These are phyloP conservation scores for Penicillium coprophilum DNA, from an alignment of 495 filamentous ascomycete genomes.

Conservation along the genomic window DNA sequence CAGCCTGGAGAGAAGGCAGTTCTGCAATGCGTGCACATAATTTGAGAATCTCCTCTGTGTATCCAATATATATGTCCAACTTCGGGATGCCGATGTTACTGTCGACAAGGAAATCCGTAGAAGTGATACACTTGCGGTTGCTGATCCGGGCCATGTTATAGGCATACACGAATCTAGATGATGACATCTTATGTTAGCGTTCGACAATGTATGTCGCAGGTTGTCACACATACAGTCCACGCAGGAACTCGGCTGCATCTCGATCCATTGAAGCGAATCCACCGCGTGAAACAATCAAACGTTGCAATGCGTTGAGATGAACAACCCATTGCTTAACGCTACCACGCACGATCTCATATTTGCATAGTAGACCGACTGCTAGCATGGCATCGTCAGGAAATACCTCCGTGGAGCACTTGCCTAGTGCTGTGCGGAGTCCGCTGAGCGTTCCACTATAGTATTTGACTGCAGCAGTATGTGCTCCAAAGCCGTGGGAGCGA, in stretches of 20 bases:
- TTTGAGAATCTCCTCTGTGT: constrained; percentile 45
- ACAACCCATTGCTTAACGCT: constrained; percentile 46
- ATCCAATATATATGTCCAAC: constrained; percentile 47
- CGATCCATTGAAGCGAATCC: constrained; percentile 35
- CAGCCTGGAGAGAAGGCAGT: constrained; percentile 29
- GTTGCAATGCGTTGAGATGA: constrained; percentile 43
- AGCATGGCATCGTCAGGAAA: constrained; percentile 41
- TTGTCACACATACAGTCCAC: constrained; percentile 36
- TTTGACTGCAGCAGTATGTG: constrained; percentile 34
- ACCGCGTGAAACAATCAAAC: constrained; percentile 40
- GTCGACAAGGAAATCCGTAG: constrained; percentile 15
- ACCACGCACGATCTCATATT: constrained; percentile 47
- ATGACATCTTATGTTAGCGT: background rate
- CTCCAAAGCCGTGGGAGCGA: constrained; percentile 27
- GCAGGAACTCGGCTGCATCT: constrained; percentile 40
- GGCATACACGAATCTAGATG: constrained; percentile 38
- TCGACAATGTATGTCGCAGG: background rate
- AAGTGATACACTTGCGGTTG: constrained; percentile 32
- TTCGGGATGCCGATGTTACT: constrained; percentile 32
- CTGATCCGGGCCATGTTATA: constrained; percentile 44
- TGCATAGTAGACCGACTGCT: constrained; percentile 44
- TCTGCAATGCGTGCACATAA: constrained; percentile 41
- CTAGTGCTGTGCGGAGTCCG: constrained; percentile 34
- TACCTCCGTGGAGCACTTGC: constrained; percentile 17
- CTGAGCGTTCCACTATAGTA: constrained; percentile 43